These are phyloP conservation scores for Calophaca sinica DNA, from an alignment of 306 rosid genomes.

Conservation along the genomic window DNA sequence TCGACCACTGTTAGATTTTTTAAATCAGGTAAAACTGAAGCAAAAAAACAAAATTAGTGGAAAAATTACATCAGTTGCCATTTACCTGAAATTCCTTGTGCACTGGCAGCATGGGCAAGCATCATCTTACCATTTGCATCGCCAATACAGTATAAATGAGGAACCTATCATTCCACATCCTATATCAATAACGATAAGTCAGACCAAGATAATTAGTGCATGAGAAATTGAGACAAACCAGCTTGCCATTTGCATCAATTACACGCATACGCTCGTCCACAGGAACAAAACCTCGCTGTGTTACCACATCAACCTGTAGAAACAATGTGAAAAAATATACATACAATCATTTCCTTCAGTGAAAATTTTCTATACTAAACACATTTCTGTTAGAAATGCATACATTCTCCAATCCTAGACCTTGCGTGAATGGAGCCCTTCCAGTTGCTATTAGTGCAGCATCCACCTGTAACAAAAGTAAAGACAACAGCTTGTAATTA, in stretches of 20 bases:
- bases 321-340: conserved; percentile 32
- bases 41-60: conserved; percentile 12
- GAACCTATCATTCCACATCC: conserved; percentile 68
- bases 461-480: conserved; percentile 75
- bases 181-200: conserved; percentile 43
- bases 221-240: conserved; percentile 60
- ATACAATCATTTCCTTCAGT: conserved; percentile 20
- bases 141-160: conserved; percentile 89
- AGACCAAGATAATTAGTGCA: conserved; percentile 25
- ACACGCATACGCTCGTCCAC: conserved; percentile 94
- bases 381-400: conserved; percentile 47
- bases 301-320: conserved; percentile 78
- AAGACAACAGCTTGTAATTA: conserved; percentile 30
- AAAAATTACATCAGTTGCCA: conserved; percentile 30
- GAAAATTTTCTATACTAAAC: conserved; percentile 23
- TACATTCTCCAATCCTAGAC: conserved; percentile 97
- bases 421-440: conserved; percentile 93
- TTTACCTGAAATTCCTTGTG: conserved; percentile 94
- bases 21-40: conserved; percentile 30
- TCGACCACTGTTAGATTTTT: conserved; percentile 73
- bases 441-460: conserved; percentile 98
- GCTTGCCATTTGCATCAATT: conserved; percentile 79
- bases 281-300: conserved; percentile 92
- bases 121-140: conserved; percentile 98
- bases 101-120: conserved; percentile 99